A percentile compares a stretch with the other conserved stretches of the same genome.
Evolutionary conservation across 495 filamentous ascomycete genomes (phyloP).

Genomic region (Neurospora hispaniola): DNA sequence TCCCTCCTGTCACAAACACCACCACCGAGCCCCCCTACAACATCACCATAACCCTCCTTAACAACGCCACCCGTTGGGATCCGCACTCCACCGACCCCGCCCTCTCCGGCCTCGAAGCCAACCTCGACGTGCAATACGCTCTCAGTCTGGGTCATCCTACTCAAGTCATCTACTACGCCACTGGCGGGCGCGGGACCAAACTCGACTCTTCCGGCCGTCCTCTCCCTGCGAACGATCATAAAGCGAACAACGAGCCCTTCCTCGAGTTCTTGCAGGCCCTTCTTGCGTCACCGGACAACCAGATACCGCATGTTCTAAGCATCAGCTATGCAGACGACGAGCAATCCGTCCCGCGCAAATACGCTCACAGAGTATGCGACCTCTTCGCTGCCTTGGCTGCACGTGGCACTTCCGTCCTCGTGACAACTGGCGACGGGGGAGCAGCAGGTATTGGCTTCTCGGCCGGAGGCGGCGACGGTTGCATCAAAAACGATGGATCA

Average conservation of each 20-base stretch:
- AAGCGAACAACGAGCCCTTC: conserved; percentile 60
- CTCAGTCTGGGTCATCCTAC: conserved; percentile 49
- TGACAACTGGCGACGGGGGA: conserved; percentile 64
- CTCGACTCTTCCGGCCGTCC: conserved; percentile 42
- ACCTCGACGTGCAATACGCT: conserved; percentile 63
- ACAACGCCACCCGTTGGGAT: conserved; percentile 44
- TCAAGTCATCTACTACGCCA: conserved; percentile 52
- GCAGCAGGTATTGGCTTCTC: conserved; percentile 39
- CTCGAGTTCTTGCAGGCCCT: conserved; percentile 69
- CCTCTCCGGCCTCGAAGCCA: conserved; percentile 48
- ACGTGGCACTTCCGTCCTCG: conserved; percentile 61
- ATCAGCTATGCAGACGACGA: conserved; percentile 68
- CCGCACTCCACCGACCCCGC: conserved; percentile 7
- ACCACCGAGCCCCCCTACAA: conserved; percentile 29
- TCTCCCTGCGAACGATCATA: conserved; percentile 28
- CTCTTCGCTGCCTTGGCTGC: conserved; percentile 62
- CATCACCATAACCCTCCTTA: conserved; percentile 52
- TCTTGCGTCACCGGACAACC: conserved; percentile 43
- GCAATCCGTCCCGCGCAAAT: conserved; percentile 50
- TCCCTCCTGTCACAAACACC: neutral
- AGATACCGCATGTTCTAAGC: conserved; percentile 62
- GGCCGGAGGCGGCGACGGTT: conserved; percentile 20
- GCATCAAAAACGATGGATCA: conserved; percentile 55
- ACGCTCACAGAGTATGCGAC: conserved; percentile 56
- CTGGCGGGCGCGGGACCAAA: conserved; percentile 50